phyloP scores from a whole-genome alignment of 1,284 basidiomycete species.

The Ceratobasidium sp. region DNA sequence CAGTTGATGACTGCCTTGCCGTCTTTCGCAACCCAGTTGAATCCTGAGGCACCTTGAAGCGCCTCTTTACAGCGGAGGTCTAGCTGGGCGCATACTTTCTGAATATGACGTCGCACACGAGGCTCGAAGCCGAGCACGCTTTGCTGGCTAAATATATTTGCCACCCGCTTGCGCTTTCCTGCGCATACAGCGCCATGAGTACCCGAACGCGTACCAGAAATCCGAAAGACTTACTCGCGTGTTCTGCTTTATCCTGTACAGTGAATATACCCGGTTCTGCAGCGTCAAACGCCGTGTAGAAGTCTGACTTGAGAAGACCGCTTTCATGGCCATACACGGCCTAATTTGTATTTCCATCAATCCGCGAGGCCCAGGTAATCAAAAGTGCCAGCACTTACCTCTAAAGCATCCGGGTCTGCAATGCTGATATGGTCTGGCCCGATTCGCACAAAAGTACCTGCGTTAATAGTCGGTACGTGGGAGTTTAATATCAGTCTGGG shows the following conservation, averaged over 20 bases:
- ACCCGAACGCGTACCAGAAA: not conserved
- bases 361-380: not conserved
- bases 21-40: not conserved
- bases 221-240: not conserved
- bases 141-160: not conserved
- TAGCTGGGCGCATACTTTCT: not conserved
- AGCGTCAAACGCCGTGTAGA: not conserved
- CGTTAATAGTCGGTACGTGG: not conserved
- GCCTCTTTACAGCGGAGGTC: not conserved
- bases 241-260: not conserved
- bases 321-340: not conserved
- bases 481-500: not conserved
- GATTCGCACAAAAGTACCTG: conserved; percentile 79
- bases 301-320: not conserved
- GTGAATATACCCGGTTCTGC: not conserved
- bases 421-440: conserved; percentile 88
- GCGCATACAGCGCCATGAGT: not conserved
- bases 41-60: not conserved
- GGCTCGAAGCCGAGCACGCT: not conserved
- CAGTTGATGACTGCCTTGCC: not conserved
- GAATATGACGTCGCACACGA: not conserved
- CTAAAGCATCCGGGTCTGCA: conserved; percentile 79
- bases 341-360: not conserved
- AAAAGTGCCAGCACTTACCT: conserved; percentile 49
- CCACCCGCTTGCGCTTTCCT: not conserved